Evolutionary conservation across 192 early-diverging fungal genomes (phyloP).

Genomic region (Rhizophagus prolifer): DNA sequence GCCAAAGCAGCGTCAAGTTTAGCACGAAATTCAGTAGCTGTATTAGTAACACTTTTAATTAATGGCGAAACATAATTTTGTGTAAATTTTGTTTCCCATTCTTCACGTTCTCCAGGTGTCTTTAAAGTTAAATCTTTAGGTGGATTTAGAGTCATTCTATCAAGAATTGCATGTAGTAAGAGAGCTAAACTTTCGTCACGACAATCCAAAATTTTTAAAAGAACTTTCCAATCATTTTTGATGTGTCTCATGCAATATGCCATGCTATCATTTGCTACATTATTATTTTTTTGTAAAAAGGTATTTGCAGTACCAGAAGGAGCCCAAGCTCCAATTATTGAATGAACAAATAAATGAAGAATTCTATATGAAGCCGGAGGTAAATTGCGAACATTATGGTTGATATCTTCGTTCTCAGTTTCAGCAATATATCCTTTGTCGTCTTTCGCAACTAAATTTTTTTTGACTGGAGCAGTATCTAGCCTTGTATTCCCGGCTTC

Average conservation of each 20-base stretch:
- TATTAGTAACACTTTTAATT: constrained; percentile 14
- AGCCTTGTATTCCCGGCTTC: not conserved
- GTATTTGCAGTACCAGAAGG: not conserved
- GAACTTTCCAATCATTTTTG: constrained; percentile 29
- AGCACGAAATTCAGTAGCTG: constrained; percentile 11
- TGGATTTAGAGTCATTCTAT: not conserved
- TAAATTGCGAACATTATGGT: constrained; percentile 8
- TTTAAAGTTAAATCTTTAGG: not conserved
- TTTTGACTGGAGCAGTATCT: not conserved
- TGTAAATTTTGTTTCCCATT: constrained; percentile 17
- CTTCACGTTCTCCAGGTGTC: constrained; percentile 13
- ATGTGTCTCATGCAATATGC: constrained; percentile 26
- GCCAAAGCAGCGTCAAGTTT: constrained; percentile 3
- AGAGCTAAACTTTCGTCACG: constrained; percentile 22
- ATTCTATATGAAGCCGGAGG: constrained; percentile 30
- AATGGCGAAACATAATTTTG: constrained; percentile 14
- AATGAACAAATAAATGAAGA: constrained; percentile 31
- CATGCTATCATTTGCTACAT: not conserved
- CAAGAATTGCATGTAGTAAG: constrained; percentile 25
- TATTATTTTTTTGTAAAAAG: constrained; percentile 9
- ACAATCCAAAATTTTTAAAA: constrained; percentile 26
- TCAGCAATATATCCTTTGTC: constrained; percentile 21
- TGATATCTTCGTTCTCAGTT: not conserved
- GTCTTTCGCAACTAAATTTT: not conserved
- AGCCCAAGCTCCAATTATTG: constrained; percentile 20